Conservation (phyloP, 495 filamentous ascomycete genomes). For the Penicillium verhagenii region DNA sequence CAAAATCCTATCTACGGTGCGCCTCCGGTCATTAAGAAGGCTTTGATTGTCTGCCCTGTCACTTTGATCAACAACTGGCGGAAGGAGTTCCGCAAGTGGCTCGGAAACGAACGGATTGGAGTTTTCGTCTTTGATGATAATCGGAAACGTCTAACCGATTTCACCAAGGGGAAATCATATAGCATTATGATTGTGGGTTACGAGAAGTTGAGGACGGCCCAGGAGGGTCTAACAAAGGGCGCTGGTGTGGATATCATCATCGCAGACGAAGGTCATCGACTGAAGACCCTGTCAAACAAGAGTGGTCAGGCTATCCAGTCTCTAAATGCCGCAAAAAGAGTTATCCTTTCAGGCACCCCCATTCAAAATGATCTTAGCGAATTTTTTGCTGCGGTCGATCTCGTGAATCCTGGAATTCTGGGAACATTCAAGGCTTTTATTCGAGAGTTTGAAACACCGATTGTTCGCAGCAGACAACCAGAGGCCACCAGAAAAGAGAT, state of each 20-base stretch:
- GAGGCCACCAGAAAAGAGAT: constrained; percentile 63
- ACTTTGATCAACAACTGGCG: constrained; percentile 80
- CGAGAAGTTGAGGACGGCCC: constrained; percentile 70
- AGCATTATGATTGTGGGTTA: constrained; percentile 83
- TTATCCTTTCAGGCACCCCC: constrained; percentile 76
- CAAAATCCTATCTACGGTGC: constrained; percentile 70
- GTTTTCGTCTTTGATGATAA: constrained; percentile 72
- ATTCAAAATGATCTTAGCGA: constrained; percentile 80
- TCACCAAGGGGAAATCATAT: constrained; percentile 73
- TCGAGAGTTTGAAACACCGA: constrained; percentile 70
- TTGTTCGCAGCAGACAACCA: constrained; percentile 71
- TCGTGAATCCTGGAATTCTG: constrained; percentile 74
- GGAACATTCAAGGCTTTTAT: constrained; percentile 68
- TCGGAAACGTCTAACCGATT: constrained; percentile 66
- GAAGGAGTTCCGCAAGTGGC: constrained; percentile 78
- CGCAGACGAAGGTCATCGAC: constrained; percentile 76
- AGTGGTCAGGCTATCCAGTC: constrained; percentile 72
- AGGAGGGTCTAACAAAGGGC: constrained; percentile 64
- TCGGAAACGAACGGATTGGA: constrained; percentile 73
- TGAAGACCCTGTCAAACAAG: constrained; percentile 83
- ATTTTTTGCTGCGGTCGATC: constrained; percentile 76
- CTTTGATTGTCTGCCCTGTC: constrained; percentile 77
- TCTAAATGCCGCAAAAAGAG: constrained; percentile 62
- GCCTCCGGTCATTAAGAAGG: constrained; percentile 68
- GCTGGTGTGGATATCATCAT: constrained; percentile 72